Evolutionary conservation across 306 rosid genomes (phyloP).

Genomic region (Quercus robur): DNA sequence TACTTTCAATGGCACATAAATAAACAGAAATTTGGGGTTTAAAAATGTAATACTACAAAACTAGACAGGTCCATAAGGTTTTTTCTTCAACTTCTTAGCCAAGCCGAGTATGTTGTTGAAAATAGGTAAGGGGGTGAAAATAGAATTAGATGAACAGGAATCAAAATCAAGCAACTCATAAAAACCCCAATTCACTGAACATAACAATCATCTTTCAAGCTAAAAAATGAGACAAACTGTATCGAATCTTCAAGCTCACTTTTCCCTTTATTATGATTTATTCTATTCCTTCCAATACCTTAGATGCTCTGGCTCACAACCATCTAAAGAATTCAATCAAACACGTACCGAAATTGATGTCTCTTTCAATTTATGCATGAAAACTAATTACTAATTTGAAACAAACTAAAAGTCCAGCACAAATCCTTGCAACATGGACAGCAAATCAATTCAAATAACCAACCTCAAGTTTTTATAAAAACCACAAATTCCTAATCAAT

Average conservation of each 20-base stretch:
- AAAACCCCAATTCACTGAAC: not conserved
- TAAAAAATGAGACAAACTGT: not conserved
- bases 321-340: not conserved
- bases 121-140: not conserved
- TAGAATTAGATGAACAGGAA: not conserved
- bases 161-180: not conserved
- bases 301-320: not conserved
- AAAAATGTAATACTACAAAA: not conserved
- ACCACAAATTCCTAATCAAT: not conserved
- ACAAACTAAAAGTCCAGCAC: not conserved
- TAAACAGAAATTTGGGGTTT: not conserved
- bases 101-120: not conserved
- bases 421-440: not conserved
- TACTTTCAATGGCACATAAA: not conserved
- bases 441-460: not conserved
- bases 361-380: not conserved
- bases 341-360: not conserved
- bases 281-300: not conserved
- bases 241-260: not conserved
- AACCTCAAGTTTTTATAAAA: not conserved
- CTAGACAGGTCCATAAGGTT: not conserved
- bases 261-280: not conserved
- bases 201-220: not conserved
- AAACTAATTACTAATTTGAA: not conserved
- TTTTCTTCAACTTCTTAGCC: too few species aligned